A percentile compares a stretch with the other conserved stretches of the same genome.
These are phyloP conservation scores for Apiotrichum brassicae DNA, from an alignment of 1,284 basidiomycete genomes.

Conservation along the genomic window DNA sequence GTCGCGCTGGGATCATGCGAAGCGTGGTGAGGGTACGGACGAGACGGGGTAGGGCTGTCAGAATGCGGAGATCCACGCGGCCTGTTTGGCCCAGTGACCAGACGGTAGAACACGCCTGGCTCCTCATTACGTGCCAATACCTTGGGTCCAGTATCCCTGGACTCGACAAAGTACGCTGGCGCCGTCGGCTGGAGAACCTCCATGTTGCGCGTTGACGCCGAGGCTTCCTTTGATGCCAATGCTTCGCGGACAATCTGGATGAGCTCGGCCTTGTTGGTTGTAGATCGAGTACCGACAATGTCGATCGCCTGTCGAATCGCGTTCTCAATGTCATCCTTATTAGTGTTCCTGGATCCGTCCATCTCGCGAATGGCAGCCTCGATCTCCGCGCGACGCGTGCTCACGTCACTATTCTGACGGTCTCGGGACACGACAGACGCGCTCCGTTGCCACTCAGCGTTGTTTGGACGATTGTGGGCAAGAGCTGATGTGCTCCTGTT, in stretches of 20 bases:
- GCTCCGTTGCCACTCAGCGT: no score
- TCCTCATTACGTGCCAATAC: neutral
- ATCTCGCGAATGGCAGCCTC: conserved; percentile 4
- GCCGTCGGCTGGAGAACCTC: neutral
- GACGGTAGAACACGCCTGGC: conserved; percentile 1
- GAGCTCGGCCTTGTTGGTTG: conserved; percentile 2
- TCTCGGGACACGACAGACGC: no score
- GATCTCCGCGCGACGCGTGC: neutral
- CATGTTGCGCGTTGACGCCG: no score
- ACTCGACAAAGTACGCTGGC: neutral
- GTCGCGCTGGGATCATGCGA: no score
- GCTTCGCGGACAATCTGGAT: neutral
- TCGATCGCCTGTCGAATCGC: neutral
- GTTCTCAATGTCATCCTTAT: neutral
- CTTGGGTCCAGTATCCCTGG: neutral
- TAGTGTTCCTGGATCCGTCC: neutral
- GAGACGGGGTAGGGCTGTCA: no score
- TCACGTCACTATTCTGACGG: neutral
- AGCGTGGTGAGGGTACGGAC: no score
- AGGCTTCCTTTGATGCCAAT: conserved; percentile 1
- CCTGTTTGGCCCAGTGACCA: no score
- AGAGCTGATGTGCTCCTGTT: no score
- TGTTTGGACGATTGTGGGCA: no score
- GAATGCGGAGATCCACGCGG: no score
- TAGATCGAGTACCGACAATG: neutral